These are phyloP conservation scores for Pleurotus djamor DNA, from an alignment of 768 basidiomycete genomes.

Conservation along the genomic window DNA sequence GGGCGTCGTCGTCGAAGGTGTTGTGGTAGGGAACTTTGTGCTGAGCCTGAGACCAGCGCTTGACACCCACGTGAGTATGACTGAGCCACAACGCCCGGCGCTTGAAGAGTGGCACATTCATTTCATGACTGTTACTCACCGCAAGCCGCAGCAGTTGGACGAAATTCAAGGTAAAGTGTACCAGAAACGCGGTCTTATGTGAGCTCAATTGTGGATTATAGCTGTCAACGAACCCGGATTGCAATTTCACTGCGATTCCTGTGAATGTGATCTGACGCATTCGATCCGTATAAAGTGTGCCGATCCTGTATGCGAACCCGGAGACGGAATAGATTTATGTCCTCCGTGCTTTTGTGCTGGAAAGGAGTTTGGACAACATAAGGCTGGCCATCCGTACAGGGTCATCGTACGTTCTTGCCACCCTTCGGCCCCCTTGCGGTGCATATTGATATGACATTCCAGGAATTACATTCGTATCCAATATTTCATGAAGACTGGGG, in stretches of 20 bases:
- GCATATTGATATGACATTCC: conserved; percentile 3
- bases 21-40: too few relatives aligned
- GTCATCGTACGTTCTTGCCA: conserved; percentile 64
- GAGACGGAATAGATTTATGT: conserved; percentile 89
- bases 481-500: conserved; percentile 97
- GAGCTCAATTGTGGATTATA: conserved; percentile 19
- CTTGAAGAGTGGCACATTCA: too few relatives aligned
- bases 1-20: background rate
- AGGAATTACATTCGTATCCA: conserved; percentile 97
- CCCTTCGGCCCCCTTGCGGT: too few relatives aligned
- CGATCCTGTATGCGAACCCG: conserved; percentile 61
- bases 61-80: too few relatives aligned
- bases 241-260: conserved; percentile 83
- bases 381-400: conserved; percentile 84
- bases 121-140: conserved; percentile 63
- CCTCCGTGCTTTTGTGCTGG: conserved; percentile 91
- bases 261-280: conserved; percentile 88
- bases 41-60: too few relatives aligned
- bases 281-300: conserved; percentile 98
- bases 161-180: conserved; percentile 56
- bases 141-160: conserved; percentile 59
- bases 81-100: too few relatives aligned
- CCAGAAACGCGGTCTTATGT: conserved; percentile 5
- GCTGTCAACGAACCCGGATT: conserved; percentile 81
- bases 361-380: conserved; percentile 85